Percentiles rank a stretch among this genome's conserved stretches.
Conservation (phyloP, 768 basidiomycete species). For the Termitomyces sp. region DNA sequence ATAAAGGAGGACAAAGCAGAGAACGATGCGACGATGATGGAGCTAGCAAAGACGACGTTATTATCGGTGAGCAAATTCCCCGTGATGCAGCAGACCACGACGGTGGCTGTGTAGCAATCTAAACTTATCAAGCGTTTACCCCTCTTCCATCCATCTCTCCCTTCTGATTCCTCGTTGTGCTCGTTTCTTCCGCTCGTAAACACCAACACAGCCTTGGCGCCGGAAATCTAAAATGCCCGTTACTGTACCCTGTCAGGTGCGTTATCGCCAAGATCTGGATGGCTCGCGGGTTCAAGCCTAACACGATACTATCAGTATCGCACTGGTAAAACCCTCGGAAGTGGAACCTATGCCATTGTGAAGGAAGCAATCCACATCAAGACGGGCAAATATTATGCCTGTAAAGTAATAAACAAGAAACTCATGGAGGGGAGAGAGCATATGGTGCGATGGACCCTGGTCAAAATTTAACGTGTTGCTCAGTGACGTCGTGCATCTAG, state of each 20-base stretch:
- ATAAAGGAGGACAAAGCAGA: not conserved
- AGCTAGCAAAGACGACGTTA: not conserved
- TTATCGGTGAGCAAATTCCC: slow-evolving; percentile 5
- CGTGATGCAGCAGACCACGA: not conserved
- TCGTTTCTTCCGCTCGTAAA: not conserved
- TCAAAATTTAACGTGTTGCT: slow-evolving; percentile 6
- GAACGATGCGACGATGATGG: not conserved
- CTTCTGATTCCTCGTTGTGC: not conserved
- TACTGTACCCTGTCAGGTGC: slow-evolving; percentile 45
- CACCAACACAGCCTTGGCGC: slow-evolving; percentile 6
- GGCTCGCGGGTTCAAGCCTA: slow-evolving; percentile 2
- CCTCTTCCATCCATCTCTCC: not conserved
- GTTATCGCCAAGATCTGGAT: slow-evolving; percentile 11
- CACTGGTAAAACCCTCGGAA: slow-evolving; percentile 83
- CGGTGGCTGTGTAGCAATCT: slow-evolving; percentile 14
- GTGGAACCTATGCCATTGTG: slow-evolving; percentile 92
- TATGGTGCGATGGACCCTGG: slow-evolving; percentile 60
- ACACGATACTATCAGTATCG: slow-evolving; percentile 52
- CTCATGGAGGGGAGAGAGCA: slow-evolving; percentile 97
- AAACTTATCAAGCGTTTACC: slow-evolving; percentile 12
- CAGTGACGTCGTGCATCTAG: slow-evolving; percentile 31
- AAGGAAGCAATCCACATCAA: slow-evolving; percentile 94
- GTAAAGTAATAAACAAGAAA: slow-evolving; percentile 99
- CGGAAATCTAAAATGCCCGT: slow-evolving; percentile 22
- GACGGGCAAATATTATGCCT: slow-evolving; percentile 90